A percentile compares a stretch with the other conserved stretches of the same genome.
These are phyloP conservation scores for Glycine tomentella DNA, from an alignment of 306 rosid species.

Conservation along the genomic window DNA sequence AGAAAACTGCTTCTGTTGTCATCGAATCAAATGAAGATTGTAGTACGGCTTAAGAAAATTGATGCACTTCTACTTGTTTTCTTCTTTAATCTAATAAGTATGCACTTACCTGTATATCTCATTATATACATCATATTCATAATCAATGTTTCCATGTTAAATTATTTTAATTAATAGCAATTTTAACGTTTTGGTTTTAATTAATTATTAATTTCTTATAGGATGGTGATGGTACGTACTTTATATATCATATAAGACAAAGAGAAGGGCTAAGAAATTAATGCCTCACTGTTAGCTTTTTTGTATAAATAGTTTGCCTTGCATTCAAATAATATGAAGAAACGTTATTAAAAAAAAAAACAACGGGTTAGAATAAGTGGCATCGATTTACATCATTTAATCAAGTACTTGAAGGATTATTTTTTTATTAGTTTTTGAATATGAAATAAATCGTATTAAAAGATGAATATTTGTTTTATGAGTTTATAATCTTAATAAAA, in stretches of 20 bases:
- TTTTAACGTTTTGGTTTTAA: neutral
- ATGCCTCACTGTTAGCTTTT: neutral
- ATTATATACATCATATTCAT: neutral
- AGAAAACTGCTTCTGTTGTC: neutral
- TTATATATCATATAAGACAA: neutral
- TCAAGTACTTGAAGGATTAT: no score
- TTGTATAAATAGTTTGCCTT: no score
- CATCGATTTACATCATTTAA: no score
- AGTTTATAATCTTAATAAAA: no score
- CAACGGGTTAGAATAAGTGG: no score
- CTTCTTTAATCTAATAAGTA: neutral
- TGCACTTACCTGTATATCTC: conserved; percentile 7
- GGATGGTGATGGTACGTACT: neutral
- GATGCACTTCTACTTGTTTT: neutral
- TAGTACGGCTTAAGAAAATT: no score
- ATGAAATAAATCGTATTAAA: no score
- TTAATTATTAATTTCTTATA: neutral
- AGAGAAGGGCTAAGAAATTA: no score
- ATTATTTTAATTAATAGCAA: neutral
- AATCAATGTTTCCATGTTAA: neutral
- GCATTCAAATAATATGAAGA: no score
- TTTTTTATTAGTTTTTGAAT: no score
- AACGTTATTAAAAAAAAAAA: no score
- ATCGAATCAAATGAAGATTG: conserved; percentile 1
- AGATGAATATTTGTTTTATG: no score